A percentile compares a stretch with the other conserved stretches of the same genome.
Evolutionary conservation across 192 early-diverging fungal species (phyloP).

Genomic region (Umbelopsis sp.): DNA sequence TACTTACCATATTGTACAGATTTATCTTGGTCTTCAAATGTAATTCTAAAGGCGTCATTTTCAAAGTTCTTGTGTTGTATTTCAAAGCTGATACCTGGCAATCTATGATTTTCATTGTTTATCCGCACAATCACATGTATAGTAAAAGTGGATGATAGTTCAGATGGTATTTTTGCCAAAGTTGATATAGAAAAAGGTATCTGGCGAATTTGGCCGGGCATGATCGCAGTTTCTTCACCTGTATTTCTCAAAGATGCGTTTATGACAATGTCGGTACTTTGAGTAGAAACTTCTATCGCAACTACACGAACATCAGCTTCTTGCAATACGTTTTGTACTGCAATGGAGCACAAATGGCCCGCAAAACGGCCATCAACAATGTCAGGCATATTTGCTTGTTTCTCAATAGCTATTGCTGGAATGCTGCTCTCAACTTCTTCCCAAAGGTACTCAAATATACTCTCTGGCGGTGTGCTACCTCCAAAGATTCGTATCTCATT

Average conservation of each 20-base stretch:
- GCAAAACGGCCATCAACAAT: constrained; percentile 23
- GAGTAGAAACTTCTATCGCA: background rate
- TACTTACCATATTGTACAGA: constrained; percentile 67
- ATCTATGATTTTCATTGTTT: constrained; percentile 1
- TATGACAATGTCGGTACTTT: background rate
- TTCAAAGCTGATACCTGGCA: background rate
- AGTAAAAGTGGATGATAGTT: background rate
- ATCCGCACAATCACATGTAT: constrained; percentile 5
- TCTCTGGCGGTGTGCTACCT: constrained; percentile 39
- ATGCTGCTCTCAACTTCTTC: background rate
- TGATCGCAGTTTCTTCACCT: background rate
- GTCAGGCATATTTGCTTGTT: constrained; percentile 21
- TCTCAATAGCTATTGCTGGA: background rate
- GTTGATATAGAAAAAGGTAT: background rate
- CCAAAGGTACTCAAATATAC: background rate
- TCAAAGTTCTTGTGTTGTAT: constrained; percentile 23
- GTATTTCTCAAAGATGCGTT: background rate
- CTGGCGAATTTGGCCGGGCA: constrained; percentile 9
- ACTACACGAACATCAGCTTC: background rate
- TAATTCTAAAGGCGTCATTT: constrained; percentile 67
- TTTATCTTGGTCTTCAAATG: constrained; percentile 69
- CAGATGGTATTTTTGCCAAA: background rate
- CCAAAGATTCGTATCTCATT: constrained; percentile 77
- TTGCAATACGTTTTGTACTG: constrained; percentile 27
- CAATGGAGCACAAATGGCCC: constrained; percentile 24